Percentiles rank a stretch among this genome's conserved stretches.
These are phyloP conservation scores for Ceriops decandra DNA, from an alignment of 345 rosid genomes.

Conservation along the genomic window DNA sequence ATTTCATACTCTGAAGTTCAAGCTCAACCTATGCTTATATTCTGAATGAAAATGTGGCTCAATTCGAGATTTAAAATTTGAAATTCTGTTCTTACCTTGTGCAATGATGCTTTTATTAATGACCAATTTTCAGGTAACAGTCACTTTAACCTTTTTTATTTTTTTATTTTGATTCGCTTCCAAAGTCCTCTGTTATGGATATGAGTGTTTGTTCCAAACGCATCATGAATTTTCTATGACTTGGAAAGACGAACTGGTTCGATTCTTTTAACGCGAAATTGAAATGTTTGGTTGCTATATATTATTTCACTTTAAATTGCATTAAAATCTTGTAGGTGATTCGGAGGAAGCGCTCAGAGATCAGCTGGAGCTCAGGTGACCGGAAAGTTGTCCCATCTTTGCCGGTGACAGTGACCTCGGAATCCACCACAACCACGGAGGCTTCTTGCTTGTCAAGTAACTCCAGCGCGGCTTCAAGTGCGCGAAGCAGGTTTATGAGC, in stretches of 20 bases:
- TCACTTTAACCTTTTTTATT: no score
- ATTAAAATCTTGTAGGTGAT: slow-evolving; percentile 34
- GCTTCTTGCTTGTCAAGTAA: slow-evolving; percentile 57
- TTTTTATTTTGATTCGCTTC: no score
- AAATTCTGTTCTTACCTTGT: no score
- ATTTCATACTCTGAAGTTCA: not conserved
- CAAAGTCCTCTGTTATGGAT: no score
- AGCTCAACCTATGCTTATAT: not conserved
- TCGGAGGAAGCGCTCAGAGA: slow-evolving; percentile 50
- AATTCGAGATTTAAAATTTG: no score
- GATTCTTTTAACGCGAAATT: not conserved
- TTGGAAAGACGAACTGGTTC: no score
- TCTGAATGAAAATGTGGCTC: no score
- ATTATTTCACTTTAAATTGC: not conserved
- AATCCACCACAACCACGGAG: slow-evolving; percentile 34
- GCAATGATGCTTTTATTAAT: no score
- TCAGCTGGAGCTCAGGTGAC: slow-evolving; percentile 29
- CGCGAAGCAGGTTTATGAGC: slow-evolving; percentile 21
- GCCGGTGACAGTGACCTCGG: slow-evolving; percentile 24
- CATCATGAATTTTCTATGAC: no score
- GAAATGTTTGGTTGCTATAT: not conserved
- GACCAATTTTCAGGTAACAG: no score
- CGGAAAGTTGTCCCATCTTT: slow-evolving; percentile 14
- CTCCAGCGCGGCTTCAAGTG: slow-evolving; percentile 48
- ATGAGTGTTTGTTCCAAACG: no score